Conservation (phyloP, 257 asterid species). For the Jacaranda copaia region DNA sequence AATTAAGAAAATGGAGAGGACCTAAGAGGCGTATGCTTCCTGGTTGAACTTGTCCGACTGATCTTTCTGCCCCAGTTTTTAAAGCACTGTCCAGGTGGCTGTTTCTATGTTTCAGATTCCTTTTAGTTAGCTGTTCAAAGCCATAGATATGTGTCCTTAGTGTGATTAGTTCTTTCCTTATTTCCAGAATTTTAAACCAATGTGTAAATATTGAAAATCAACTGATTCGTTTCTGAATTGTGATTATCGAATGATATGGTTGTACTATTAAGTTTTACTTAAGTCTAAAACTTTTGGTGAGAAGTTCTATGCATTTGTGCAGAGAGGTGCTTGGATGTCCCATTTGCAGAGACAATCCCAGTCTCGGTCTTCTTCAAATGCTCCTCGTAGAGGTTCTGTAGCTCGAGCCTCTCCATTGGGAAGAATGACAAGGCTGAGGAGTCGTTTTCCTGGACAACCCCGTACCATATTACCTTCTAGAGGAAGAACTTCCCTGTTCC, state of each 20-base stretch:
- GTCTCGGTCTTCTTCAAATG: conserved; percentile 48
- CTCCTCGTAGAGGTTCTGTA: conserved; percentile 55
- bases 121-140: background rate
- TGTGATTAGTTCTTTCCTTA: background rate
- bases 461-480: conserved; percentile 56
- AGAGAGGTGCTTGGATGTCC: conserved; percentile 56
- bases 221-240: conserved; percentile 25
- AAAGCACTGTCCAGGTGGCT: background rate
- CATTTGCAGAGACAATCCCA: conserved; percentile 55
- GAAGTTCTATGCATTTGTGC: conserved; percentile 37
- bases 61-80: background rate
- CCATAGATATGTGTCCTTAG: conserved; percentile 7
- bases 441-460: conserved; percentile 76
- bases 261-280: conserved; percentile 17
- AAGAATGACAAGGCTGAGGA: conserved; percentile 73
- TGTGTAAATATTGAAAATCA: background rate
- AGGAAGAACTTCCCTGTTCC: conserved; percentile 66
- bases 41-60: background rate
- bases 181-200: conserved; percentile 7
- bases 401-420: conserved; percentile 53
- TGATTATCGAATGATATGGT: conserved; percentile 11
- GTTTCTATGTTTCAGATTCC: background rate
- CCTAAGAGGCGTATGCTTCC: background rate
- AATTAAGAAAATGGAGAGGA: background rate
- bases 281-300: conserved; percentile 23